Conservation (phyloP, 2,329 filamentous ascomycete genomes). For the Aspergillus pseudoviridinutans region DNA sequence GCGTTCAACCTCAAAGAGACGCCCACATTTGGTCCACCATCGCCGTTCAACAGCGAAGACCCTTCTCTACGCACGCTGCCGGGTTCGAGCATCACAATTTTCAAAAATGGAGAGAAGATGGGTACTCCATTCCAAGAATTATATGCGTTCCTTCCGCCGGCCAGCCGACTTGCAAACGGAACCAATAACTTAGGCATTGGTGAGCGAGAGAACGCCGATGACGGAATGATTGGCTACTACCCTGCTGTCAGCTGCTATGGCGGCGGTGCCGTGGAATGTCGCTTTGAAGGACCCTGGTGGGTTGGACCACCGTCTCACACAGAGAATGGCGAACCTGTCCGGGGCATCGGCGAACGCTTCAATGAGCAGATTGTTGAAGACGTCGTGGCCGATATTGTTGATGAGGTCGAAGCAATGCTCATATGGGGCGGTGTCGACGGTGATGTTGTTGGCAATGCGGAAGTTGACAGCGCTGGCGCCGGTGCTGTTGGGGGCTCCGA, state of each 20-base stretch:
- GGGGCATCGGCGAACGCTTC: constrained; percentile 72
- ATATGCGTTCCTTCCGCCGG: constrained; percentile 85
- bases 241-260: constrained; percentile 89
- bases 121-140: constrained; percentile 86
- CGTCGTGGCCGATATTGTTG: constrained; percentile 84
- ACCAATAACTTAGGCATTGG: constrained; percentile 52
- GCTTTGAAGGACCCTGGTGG: constrained; percentile 95
- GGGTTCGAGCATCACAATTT: constrained; percentile 78
- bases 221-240: constrained; percentile 93
- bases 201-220: constrained; percentile 82
- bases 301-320: constrained; percentile 62
- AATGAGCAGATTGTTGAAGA: constrained; percentile 94
- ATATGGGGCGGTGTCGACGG: constrained; percentile 51
- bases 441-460: constrained; percentile 28
- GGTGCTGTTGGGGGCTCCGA: constrained; percentile 30
- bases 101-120: constrained; percentile 84
- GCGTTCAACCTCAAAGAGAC: constrained; percentile 45
- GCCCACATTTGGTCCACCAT: constrained; percentile 46
- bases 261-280: constrained; percentile 85
- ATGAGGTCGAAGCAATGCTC: constrained; percentile 77
- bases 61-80: constrained; percentile 82
- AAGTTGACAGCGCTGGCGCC: constrained; percentile 21
- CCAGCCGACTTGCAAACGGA: constrained; percentile 54
- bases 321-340: constrained; percentile 44
- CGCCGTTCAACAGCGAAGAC: constrained; percentile 62